Percentiles rank a stretch among this genome's conserved stretches.
These are phyloP conservation scores for Graphilbum fragrans DNA, from an alignment of 2,329 filamentous ascomycete genomes.

Conservation along the genomic window DNA sequence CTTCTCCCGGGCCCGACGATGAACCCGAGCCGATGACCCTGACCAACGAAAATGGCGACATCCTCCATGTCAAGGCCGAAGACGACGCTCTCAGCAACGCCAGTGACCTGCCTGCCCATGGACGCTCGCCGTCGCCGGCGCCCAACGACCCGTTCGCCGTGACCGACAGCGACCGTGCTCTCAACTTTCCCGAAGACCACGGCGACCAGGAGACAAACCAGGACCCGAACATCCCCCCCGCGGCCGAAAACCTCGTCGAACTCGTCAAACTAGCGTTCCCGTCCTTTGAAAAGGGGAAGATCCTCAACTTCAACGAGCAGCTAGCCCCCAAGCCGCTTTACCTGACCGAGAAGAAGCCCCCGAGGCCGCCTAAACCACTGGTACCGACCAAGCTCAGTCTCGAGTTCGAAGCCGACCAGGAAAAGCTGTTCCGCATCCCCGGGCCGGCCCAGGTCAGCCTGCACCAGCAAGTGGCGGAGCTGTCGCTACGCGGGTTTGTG, in stretches of 20 bases:
- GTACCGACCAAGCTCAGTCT: conserved; percentile 80
- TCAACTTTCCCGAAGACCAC: conserved; percentile 33
- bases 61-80: neutral
- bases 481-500: conserved; percentile 35
- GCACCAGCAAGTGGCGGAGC: conserved; percentile 43
- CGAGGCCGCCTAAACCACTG: conserved; percentile 69
- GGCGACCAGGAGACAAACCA: conserved; percentile 39
- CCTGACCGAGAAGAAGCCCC: conserved; percentile 66
- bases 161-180: conserved; percentile 17
- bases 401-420: conserved; percentile 76
- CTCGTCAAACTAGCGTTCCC: conserved; percentile 72
- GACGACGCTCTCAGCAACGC: neutral
- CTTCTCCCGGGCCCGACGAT: conserved; percentile 7
- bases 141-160: conserved; percentile 15
- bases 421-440: conserved; percentile 70
- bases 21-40: neutral
- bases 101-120: conserved; percentile 13
- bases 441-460: conserved; percentile 42
- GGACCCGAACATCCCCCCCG: conserved; percentile 52
- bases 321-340: conserved; percentile 70
- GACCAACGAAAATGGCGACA: neutral
- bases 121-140: conserved; percentile 18
- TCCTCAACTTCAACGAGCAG: conserved; percentile 70
- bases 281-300: conserved; percentile 60
- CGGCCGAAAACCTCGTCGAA: conserved; percentile 62